Base-by-base conservation (phyloP, 192 early-diverging fungal genomes). In the Phycomyces nitens region DNA sequence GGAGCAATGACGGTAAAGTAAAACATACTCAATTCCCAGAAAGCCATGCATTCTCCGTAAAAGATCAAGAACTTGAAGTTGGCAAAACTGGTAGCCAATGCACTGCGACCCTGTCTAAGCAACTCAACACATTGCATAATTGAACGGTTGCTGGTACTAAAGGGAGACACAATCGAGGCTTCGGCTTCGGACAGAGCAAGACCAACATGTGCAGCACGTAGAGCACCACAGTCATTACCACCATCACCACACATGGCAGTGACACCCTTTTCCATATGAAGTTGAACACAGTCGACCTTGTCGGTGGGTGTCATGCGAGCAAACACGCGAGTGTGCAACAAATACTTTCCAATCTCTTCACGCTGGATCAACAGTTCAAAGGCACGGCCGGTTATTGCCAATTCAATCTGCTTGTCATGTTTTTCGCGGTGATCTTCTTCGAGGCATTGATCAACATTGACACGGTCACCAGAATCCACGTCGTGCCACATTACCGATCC, bases 221-320 rank as follows among this genome's bases (percentile, higher is more conserved):
- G 67, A 10, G 92, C 92, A 43, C 89, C 92, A 60, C 88, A 87
- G 72, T 94, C 92, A 72, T 94, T 94, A 29, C 89, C 89, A 71
- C 90, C 92, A 66, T 94, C 92, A 65, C 92, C 92, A 71, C 90
- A 92, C 92, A 94, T 94, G 56, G 85, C 90, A 12, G 88, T 88
- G 29, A 94, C 82, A 2, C 78, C 82, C 12, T 85, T 82, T 68
- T 88, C 88, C 90, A 94, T 92, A 57, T 91, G 89, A 41, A 86
- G 60, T 47, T 83, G 76, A 40, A 93, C 88, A 61, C 85, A 87
- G 40, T 78, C 67, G 16, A 89, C 84, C 77, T 93, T 93, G 74
- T 88, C 87, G 12, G 82, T 80, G 9, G 91, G 91, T 58, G 86
- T 82, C 89, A 91, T 93, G 57, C 91, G 78, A 27, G 87, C 89